A percentile compares a stretch with the other conserved stretches of the same genome.
phyloP scores from a whole-genome alignment of 768 basidiomycete genomes.

The Tricholoma flavovirens region DNA sequence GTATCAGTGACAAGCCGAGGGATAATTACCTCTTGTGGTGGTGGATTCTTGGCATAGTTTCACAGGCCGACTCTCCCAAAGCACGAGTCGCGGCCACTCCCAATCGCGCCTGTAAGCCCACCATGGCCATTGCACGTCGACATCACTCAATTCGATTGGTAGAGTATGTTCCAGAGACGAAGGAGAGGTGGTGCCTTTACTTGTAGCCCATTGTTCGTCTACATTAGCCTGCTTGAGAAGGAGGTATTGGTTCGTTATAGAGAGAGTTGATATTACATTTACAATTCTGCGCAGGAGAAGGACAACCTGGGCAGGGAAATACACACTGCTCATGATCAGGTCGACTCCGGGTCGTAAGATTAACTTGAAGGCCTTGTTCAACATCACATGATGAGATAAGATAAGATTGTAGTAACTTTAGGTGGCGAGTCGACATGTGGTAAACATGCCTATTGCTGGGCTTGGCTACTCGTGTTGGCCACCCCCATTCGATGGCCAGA shows the following conservation, averaged over 20 bases:
- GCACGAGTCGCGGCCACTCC: constrained; percentile 15
- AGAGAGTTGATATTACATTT: constrained; percentile 64
- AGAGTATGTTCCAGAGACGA: neutral
- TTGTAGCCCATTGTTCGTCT: constrained; percentile 9
- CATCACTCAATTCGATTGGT: neutral
- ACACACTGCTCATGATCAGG: constrained; percentile 42
- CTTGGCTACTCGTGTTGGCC: neutral
- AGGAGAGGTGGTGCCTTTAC: neutral
- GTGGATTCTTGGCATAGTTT: neutral
- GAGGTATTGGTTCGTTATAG: constrained; percentile 62
- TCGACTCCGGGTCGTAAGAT: too few relatives aligned
- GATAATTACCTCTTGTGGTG: neutral
- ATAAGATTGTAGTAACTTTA: neutral
- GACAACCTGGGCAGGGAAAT: constrained; percentile 55
- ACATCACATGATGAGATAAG: constrained; percentile 5
- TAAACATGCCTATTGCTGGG: neutral
- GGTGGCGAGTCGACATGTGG: neutral
- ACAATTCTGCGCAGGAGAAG: constrained; percentile 59
- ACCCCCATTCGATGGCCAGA: neutral
- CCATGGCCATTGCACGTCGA: constrained; percentile 24
- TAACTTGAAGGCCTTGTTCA: too few relatives aligned
- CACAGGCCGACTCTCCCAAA: neutral
- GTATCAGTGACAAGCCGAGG: neutral
- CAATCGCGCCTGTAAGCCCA: constrained; percentile 21
- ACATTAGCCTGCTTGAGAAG: constrained; percentile 20